These are phyloP conservation scores for Piromyces finnis DNA, from an alignment of 192 early-diverging fungal species.

Conservation along the genomic window DNA sequence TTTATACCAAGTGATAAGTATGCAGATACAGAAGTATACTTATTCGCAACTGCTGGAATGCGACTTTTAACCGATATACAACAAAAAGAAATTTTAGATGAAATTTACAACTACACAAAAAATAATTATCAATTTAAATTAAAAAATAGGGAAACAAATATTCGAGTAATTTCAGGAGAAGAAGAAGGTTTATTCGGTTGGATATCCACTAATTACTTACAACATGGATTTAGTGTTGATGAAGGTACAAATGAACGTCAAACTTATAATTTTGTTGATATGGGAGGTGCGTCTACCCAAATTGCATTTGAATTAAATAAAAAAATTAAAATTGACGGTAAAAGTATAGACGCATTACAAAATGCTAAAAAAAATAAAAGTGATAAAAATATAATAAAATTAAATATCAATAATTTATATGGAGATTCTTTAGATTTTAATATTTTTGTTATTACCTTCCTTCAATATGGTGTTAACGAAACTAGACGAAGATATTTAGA, in stretches of 20 bases:
- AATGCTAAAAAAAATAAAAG: not conserved
- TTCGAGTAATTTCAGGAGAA: not conserved
- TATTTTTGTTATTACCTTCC: conserved; percentile 84
- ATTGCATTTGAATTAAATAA: conserved; percentile 60
- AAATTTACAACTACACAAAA: not conserved
- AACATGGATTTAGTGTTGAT: not conserved
- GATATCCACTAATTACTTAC: conserved; percentile 19
- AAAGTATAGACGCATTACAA: not conserved
- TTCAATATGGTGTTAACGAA: conserved; percentile 90
- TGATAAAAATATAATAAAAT: conserved; percentile 53
- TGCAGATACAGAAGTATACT: conserved; percentile 61
- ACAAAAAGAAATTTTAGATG: conserved; percentile 25
- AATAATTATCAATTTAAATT: not conserved
- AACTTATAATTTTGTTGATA: conserved; percentile 49
- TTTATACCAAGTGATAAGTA: conserved; percentile 44
- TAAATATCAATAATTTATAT: conserved; percentile 38
- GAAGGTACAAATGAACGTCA: conserved; percentile 3
- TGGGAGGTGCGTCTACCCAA: conserved; percentile 90
- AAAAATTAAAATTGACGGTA: not conserved
- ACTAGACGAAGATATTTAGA: conserved; percentile 59
- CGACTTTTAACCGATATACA: conserved; percentile 34
- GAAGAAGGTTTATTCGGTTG: not conserved
- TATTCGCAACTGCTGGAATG: conserved; percentile 93
- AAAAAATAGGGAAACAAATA: not conserved
- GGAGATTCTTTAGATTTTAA: conserved; percentile 34